Base-by-base conservation (phyloP, 2,329 filamentous ascomycete species). In the Cadophora malorum region DNA sequence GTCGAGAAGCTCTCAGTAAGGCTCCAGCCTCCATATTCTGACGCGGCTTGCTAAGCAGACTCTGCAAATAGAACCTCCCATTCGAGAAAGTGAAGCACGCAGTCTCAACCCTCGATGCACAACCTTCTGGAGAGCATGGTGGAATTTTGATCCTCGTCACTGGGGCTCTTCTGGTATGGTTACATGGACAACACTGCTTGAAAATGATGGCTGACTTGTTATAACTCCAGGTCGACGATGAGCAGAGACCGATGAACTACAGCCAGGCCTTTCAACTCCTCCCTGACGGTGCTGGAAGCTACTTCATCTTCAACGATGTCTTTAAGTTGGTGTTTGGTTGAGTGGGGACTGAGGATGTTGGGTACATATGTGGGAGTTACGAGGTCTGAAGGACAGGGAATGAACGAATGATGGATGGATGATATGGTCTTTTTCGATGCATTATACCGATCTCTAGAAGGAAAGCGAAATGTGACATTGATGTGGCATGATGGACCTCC, bases 281-380 rank as follows among this genome's bases (percentile, higher is more conserved):
- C 73, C 90, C 88, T 69, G 91, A 93, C 65, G 81, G 81, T 33
- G 73, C 76, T 62, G 90, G 89, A 75, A 89, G 85, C 81, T 97
- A 91, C 84, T 97, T 88, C 80, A 91, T 98, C 79, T 90, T 90
- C 84, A 97, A 98, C 85, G 95, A 98, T 80, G 83, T 98, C 79
- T 98, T 98, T 89, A 92, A 92, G 82, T 88, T 98, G 70, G 87
- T 97, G 74, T 95, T 92, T 81, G 84, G 74, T 69, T 76, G 63
- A 71, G 53, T 16, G n/a, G 55, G 50, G 53, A 28, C 61, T n/a
- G 23, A 56, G 45, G 21, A 38, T 12, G 52, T 72, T 74, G 69
- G 71, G 68, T 73, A 73, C 64, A 71, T 67, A 70, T 31, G 67
- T 63, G 71, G 68, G 72, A 73, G 62, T 71, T 67, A 70, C 38